phyloP scores from a whole-genome alignment of 345 rosid species.

The Eucalyptus grandis region DNA sequence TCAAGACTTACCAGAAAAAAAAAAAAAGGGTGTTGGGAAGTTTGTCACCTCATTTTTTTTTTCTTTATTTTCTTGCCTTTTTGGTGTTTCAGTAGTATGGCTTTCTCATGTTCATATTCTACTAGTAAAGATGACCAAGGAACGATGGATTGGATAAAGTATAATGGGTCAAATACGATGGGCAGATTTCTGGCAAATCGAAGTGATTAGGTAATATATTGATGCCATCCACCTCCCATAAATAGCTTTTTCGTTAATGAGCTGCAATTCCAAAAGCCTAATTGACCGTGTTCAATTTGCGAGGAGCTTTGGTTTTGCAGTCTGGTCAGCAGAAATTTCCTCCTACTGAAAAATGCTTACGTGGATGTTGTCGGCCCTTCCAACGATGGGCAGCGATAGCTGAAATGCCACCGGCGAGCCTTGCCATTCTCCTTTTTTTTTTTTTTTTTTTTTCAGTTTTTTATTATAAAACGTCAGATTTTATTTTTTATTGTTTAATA shows the following conservation, averaged over 20 bases:
- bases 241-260: not conserved
- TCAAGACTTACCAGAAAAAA: not conserved
- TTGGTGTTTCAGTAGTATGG: not conserved
- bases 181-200: no score
- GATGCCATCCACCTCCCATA: not conserved
- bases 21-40: not conserved
- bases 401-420: no score
- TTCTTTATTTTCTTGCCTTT: no score
- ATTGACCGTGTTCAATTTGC: not conserved
- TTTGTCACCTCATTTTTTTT: no score
- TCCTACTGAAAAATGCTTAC: not conserved
- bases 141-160: not conserved
- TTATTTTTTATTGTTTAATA: no score
- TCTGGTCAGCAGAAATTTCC: not conserved
- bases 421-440: no score
- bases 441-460: no score
- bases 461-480: no score
- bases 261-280: not conserved
- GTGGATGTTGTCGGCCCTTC: no score
- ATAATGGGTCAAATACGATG: not conserved
- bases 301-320: not conserved
- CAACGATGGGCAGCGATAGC: no score
- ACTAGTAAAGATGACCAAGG: not conserved
- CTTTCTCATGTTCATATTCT: not conserved
- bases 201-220: no score